These are phyloP conservation scores for Curvularia hawaiiensis DNA, from an alignment of 2,329 filamentous ascomycete species.

Conservation along the genomic window DNA sequence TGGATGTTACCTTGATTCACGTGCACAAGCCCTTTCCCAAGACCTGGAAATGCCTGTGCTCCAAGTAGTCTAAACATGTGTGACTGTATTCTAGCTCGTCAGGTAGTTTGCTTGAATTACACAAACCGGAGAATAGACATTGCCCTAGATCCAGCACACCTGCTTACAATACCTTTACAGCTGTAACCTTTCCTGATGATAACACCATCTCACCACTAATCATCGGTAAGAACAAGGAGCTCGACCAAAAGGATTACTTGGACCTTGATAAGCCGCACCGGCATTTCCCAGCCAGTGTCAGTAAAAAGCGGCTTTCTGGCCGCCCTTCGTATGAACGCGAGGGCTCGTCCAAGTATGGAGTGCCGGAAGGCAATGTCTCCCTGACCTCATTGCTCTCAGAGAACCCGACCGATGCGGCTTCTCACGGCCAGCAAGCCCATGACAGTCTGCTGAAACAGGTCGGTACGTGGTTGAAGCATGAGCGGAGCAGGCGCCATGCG, in stretches of 20 bases:
- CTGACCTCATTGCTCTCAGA: slow-evolving; percentile 39
- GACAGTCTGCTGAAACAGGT: slow-evolving; percentile 71
- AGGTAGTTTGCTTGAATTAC: background rate
- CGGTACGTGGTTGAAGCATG: slow-evolving; percentile 80
- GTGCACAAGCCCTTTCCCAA: background rate
- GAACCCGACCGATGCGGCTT: slow-evolving; percentile 29
- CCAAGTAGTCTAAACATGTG: too few species aligned
- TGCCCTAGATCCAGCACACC: slow-evolving; percentile 7
- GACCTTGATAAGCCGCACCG: slow-evolving; percentile 47
- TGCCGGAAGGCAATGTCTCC: slow-evolving; percentile 35
- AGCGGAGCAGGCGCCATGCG: slow-evolving; percentile 69
- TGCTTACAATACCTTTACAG: slow-evolving; percentile 41
- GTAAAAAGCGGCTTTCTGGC: slow-evolving; percentile 51
- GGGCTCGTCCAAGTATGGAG: slow-evolving; percentile 27
- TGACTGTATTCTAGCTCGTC: slow-evolving; percentile 1
- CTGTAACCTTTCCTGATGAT: slow-evolving; percentile 55
- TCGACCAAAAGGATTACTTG: slow-evolving; percentile 50
- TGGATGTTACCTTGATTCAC: background rate
- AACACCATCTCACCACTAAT: slow-evolving; percentile 53
- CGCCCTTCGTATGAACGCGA: slow-evolving; percentile 46
- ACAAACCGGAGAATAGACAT: background rate
- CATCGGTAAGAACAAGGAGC: slow-evolving; percentile 52
- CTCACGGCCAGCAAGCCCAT: slow-evolving; percentile 35
- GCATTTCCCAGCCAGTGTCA: slow-evolving; percentile 47
- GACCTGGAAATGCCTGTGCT: background rate